A percentile compares a stretch with the other conserved stretches of the same genome.
phyloP scores from a whole-genome alignment of 2,329 filamentous ascomycete species.

The Alternaria solani region DNA sequence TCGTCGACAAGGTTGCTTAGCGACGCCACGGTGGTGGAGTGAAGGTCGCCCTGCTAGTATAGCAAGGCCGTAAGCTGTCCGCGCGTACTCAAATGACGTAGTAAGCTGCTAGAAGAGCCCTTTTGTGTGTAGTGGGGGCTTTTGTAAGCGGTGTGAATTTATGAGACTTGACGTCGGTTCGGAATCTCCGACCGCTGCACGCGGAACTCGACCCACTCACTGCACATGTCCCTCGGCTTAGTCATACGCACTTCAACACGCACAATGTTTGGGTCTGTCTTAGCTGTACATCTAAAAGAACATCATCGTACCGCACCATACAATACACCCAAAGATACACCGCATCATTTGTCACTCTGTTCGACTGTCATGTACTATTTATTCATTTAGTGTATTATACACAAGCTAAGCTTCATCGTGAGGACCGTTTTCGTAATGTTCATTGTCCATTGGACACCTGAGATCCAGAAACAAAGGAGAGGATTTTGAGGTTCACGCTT shows the following conservation, averaged over 20 bases:
- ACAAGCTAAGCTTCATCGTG: constrained; percentile 23
- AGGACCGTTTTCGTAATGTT: constrained; percentile 25
- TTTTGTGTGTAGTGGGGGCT: constrained; percentile 30
- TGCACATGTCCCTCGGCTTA: constrained; percentile 13
- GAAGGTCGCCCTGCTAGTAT: constrained; percentile 21
- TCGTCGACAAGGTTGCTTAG: constrained; percentile 43
- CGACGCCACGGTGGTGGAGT: constrained; percentile 47
- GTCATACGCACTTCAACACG: constrained; percentile 10
- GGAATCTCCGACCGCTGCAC: constrained; percentile 19
- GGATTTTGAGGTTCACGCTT: constrained; percentile 16
- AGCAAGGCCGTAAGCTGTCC: constrained; percentile 25
- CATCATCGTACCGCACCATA: not conserved
- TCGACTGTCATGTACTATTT: constrained; percentile 8
- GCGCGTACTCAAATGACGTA: constrained; percentile 28
- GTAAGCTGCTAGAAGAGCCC: constrained; percentile 21
- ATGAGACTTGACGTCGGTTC: constrained; percentile 29
- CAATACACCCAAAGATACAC: not conserved
- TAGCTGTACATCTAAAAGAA: not conserved
- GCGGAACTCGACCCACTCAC: constrained; percentile 12
- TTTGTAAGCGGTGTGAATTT: constrained; percentile 21
- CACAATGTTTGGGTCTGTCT: not conserved
- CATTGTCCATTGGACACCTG: constrained; percentile 19
- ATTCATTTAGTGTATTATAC: constrained; percentile 28
- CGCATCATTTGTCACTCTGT: not conserved
- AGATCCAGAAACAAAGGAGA: constrained; percentile 17